These are phyloP conservation scores for Fagopyrum esculentum DNA, from an alignment of 148 eudicot species.

Conservation along the genomic window DNA sequence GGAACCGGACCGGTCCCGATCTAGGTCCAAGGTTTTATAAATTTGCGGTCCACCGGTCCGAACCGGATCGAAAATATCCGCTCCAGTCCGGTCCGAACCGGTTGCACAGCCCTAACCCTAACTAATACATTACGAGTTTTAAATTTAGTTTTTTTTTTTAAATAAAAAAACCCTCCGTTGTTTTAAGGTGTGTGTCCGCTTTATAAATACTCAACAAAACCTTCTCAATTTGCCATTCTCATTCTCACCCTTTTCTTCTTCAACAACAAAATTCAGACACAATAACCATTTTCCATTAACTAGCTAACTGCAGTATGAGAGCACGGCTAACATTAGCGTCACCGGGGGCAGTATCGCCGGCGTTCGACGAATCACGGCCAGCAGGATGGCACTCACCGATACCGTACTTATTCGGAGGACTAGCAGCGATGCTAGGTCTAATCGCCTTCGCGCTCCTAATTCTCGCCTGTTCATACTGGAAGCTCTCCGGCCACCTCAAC, in stretches of 20 bases:
- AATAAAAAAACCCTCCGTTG: not conserved
- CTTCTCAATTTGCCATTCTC: not conserved
- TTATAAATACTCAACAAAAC: not conserved
- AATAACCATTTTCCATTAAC: not conserved
- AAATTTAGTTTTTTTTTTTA: too few species aligned
- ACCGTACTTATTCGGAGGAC: slow-evolving; percentile 47
- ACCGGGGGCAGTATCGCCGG: slow-evolving; percentile 11
- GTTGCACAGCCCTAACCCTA: too few species aligned
- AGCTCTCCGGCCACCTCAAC: slow-evolving; percentile 32
- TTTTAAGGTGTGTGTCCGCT: not conserved
- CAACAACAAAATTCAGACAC: not conserved
- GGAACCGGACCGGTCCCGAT: too few species aligned
- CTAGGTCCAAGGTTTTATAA: too few species aligned
- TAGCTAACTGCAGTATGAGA: slow-evolving; percentile 15
- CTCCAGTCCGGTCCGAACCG: too few species aligned
- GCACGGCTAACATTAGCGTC: slow-evolving; percentile 12
- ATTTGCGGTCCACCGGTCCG: too few species aligned
- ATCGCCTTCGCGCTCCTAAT: slow-evolving; percentile 46
- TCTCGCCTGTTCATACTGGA: slow-evolving; percentile 51
- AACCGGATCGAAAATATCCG: too few species aligned
- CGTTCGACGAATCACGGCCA: slow-evolving; percentile 9
- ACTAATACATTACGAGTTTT: too few species aligned
- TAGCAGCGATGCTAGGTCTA: slow-evolving; percentile 48
- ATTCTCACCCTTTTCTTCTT: too few species aligned
- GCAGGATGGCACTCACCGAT: slow-evolving; percentile 47